Base-by-base conservation (phyloP, 305 asterid genomes). In the Plantago lanceolata region DNA sequence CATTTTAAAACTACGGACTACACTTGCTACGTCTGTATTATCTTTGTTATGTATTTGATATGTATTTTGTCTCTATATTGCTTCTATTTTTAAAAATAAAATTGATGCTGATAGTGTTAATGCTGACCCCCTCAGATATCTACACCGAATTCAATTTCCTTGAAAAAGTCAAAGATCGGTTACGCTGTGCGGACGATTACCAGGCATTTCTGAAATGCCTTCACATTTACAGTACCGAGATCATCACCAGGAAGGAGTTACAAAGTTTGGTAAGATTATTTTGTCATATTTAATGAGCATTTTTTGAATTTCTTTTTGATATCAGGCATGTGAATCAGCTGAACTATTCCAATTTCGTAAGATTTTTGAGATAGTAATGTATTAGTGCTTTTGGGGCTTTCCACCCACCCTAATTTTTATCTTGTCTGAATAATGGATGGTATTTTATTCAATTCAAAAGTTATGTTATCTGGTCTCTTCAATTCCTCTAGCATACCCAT, bases 191-290 rank as follows among this genome's bases (percentile, higher is more conserved):
- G 18, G 95, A 84, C 53, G 97, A 87, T 76, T 94, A 90, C 82
- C 97, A 94, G 80, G 99, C 89, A 62, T 94, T 94, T 74, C 84
- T 94, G 79, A 94, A 94, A 74, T 94, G 99, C 75, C 97, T 94
- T 75, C 89, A 90, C 82, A 86, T 94, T 68, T 94, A 85, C 83
- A 94, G 96, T 77, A 83, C 94, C 69, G 99, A 94, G 79, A 90
- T 88, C 76, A 94, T 94, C 65, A 90, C 96, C 26, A 91, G 92
- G 71, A 84, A 88, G 72, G 99, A 94, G 70, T 75, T 94, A 65
- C 90, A 77, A 79, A 76, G 90, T 75, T 73, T 94, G 99, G 99
- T 94, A 86, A 24, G 84, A 63, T 55, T 57, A 20, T 64, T 40
- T 17, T 48, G 67, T 57, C 68, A 57, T 62, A 44, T 54, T 26